A percentile compares a stretch with the other conserved stretches of the same genome.
phyloP scores from a whole-genome alignment of 2,329 filamentous ascomycete genomes.

The Emericellopsis cladophorae region DNA sequence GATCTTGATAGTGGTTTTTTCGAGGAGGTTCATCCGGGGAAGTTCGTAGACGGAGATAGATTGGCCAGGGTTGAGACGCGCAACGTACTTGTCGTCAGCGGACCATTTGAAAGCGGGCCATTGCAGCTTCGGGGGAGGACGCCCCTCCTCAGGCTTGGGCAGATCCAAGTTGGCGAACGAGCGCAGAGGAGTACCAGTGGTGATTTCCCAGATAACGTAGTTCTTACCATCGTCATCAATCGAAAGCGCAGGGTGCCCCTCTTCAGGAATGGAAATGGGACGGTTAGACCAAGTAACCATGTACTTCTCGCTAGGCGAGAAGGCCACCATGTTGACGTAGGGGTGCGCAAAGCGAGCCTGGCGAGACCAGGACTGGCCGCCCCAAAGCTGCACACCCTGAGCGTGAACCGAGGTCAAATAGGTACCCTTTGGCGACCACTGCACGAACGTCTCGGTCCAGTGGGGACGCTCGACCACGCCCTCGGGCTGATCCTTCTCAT shows the following conservation, averaged over 20 bases:
- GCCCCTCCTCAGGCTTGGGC: conserved; percentile 44
- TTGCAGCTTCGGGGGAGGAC: conserved; percentile 72
- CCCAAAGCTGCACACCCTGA: conserved; percentile 96
- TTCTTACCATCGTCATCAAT: conserved; percentile 97
- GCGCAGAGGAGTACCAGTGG: conserved; percentile 75
- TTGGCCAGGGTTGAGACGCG: conserved; percentile 74
- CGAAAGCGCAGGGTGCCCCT: conserved; percentile 69
- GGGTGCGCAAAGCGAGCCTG: conserved; percentile 91
- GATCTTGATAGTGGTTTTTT: conserved; percentile 89
- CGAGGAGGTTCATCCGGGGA: conserved; percentile 77
- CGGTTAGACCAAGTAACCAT: conserved; percentile 93
- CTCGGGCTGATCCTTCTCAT: conserved; percentile 84
- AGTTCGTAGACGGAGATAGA: conserved; percentile 88
- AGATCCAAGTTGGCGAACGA: conserved; percentile 88
- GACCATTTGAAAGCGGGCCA: conserved; percentile 99
- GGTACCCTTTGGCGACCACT: conserved; percentile 94
- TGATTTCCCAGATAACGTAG: conserved; percentile 97
- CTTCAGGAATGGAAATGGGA: conserved; percentile 83
- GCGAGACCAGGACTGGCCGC: conserved; percentile 76
- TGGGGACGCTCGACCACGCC: conserved; percentile 80
- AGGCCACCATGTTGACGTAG: conserved; percentile 90
- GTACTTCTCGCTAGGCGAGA: conserved; percentile 87
- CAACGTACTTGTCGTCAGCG: conserved; percentile 91
- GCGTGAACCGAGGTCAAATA: conserved; percentile 90
- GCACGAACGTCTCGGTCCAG: conserved; percentile 97